Conservation (phyloP, 495 filamentous ascomycete genomes). For the Penicillium mononematosum region DNA sequence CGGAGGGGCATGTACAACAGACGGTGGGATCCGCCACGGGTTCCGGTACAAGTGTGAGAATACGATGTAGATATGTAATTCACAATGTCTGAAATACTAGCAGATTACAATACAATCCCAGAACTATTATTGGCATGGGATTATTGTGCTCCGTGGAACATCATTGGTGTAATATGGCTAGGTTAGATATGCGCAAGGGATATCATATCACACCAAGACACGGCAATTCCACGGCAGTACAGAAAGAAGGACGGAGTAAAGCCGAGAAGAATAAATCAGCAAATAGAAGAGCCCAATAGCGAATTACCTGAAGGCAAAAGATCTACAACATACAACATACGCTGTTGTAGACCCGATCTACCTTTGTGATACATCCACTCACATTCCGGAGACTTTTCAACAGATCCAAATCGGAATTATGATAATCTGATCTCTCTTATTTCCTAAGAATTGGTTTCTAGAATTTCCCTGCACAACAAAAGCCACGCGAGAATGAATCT, state of each 20-base stretch:
- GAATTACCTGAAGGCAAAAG: neutral
- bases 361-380: neutral
- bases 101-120: neutral
- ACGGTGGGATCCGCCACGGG: neutral
- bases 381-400: neutral
- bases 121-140: neutral
- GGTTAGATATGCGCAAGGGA: constrained; percentile 5
- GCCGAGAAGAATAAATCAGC: neutral
- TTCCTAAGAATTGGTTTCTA: neutral
- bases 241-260: neutral
- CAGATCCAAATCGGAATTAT: neutral
- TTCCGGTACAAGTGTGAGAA: neutral
- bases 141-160: neutral
- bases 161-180: neutral
- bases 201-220: neutral
- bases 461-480: constrained; percentile 15
- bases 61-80: neutral
- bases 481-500: constrained; percentile 24
- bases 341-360: neutral
- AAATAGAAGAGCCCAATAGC: neutral
- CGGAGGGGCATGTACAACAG: neutral
- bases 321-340: neutral
- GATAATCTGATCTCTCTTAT: neutral
- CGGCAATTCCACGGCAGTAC: neutral
- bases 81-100: neutral